These are phyloP conservation scores for Zygosaccharomyces kombuchaensis DNA, from an alignment of 805 yeast genomes.

Conservation along the genomic window DNA sequence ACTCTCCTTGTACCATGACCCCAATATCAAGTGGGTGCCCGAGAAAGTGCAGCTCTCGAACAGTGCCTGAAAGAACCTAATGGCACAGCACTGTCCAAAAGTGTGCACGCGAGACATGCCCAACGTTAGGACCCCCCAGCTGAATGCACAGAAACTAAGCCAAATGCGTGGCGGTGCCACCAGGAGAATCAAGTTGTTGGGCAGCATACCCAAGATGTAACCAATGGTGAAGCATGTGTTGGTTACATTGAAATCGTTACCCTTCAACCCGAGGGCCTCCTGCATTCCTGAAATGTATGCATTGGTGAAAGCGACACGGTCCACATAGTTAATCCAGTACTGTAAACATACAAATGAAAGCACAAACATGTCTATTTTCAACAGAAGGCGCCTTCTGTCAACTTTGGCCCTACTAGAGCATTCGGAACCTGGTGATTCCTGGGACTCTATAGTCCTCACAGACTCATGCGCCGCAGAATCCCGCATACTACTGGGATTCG, in stretches of 20 bases:
- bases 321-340: conserved; percentile 50
- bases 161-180: conserved; percentile 54
- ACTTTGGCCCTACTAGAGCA: conserved; percentile 1
- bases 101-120: conserved; percentile 46
- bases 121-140: conserved; percentile 55
- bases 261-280: conserved; percentile 46
- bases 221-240: conserved; percentile 59
- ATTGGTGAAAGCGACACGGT: conserved; percentile 49
- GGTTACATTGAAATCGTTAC: conserved; percentile 47
- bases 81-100: conserved; percentile 48
- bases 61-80: conserved; percentile 57
- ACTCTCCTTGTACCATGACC: conserved; percentile 48
- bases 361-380: conserved; percentile 33
- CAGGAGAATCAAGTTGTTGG: conserved; percentile 51
- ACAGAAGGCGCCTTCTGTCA: conserved; percentile 18
- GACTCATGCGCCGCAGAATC: neutral
- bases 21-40: conserved; percentile 52
- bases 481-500: neutral
- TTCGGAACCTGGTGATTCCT: neutral
- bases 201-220: conserved; percentile 56
- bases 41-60: conserved; percentile 56
- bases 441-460: neutral
- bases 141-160: conserved; percentile 48
- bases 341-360: conserved; percentile 34
- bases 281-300: conserved; percentile 70